Base-by-base conservation (phyloP, 2,329 filamentous ascomycete genomes). In the Trichoderma koningiopsis region DNA sequence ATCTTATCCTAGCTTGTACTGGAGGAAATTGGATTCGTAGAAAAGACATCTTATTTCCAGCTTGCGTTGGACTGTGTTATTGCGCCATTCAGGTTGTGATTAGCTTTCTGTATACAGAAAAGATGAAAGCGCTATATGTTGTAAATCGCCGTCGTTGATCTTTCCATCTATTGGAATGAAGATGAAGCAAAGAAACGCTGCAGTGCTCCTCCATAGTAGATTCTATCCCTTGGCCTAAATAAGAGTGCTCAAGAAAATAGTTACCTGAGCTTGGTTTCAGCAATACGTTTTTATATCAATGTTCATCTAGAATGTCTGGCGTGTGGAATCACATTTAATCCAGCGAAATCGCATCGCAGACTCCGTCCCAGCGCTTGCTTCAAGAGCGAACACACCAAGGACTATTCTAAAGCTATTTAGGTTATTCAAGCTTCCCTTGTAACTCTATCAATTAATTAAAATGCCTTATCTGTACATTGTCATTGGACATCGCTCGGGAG, bases 381-480 rank as follows among this genome's bases (percentile, higher is more conserved):
- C 3, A 47, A 22, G 43, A 22, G 3, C 43, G 0, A 22, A 47
- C 19, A 22, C 10, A 14, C 3, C 14, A 24, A 11, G 13, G n/a
- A 24, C 3, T 2, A 24, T 49, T 24, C 2, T 24, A 24, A 1
- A 49, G n/a, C 7, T 24, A 24, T 14, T 24, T 13, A 24, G 5
- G 1, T 3, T 24, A 1, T 11, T 11, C 4, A 24, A 49, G 22
- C n/a, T 24, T 11, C 8, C 10, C 5, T 14, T 49, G n/a, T 13
- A 3, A 7, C 5, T 11, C 3, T 10, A 5, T 13, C 1, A 24
- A 6, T 2, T 13, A 49, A 2, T 1, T 5, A 0, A 19, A 19
- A 11, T 40, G 16, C 1, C 16, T 2, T 6, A 14, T 16, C 37
- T 40, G 5, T 19, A 40, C 14, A 19, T 40, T 3, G 16, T 2